These are phyloP conservation scores for Nicotiana rustica DNA, from an alignment of 305 asterid genomes.

Conservation along the genomic window DNA sequence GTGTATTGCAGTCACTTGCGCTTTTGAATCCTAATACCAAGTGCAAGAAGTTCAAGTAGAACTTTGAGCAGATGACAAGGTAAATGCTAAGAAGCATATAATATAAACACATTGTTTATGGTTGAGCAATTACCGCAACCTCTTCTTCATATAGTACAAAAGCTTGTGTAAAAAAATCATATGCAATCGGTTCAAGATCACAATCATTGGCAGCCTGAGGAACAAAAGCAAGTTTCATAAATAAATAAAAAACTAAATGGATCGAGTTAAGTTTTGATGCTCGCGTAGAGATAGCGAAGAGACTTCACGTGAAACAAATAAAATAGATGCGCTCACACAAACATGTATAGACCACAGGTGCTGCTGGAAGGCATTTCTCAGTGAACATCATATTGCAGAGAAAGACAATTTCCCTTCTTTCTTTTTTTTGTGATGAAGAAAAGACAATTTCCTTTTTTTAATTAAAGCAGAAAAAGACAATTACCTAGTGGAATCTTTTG, in stretches of 20 bases:
- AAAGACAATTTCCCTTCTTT: neutral
- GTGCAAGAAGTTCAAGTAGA: conserved; percentile 35
- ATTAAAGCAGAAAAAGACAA: no score
- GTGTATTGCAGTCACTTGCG: conserved; percentile 98
- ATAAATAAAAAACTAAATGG: conserved; percentile 23
- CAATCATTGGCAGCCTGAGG: conserved; percentile 98
- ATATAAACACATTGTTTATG: conserved; percentile 20
- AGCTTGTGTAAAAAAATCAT: conserved; percentile 93
- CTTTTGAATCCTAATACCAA: conserved; percentile 85
- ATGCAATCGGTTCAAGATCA: conserved; percentile 95
- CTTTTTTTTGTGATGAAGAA: no score
- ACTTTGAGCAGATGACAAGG: conserved; percentile 26
- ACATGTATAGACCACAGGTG: conserved; percentile 5
- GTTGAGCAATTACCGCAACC: conserved; percentile 70
- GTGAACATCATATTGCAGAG: neutral
- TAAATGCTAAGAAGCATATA: conserved; percentile 19
- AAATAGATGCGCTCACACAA: neutral
- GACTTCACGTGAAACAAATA: neutral
- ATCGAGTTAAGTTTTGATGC: conserved; percentile 26
- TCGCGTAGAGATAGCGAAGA: conserved; percentile 5
- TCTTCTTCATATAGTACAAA: conserved; percentile 97
- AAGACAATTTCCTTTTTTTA: no score
- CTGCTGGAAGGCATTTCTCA: neutral
- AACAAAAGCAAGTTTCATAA: conserved; percentile 32
- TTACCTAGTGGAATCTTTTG: no score